Conservation (phyloP, 1,284 basidiomycete genomes). For the Rhodotorula sp. region DNA sequence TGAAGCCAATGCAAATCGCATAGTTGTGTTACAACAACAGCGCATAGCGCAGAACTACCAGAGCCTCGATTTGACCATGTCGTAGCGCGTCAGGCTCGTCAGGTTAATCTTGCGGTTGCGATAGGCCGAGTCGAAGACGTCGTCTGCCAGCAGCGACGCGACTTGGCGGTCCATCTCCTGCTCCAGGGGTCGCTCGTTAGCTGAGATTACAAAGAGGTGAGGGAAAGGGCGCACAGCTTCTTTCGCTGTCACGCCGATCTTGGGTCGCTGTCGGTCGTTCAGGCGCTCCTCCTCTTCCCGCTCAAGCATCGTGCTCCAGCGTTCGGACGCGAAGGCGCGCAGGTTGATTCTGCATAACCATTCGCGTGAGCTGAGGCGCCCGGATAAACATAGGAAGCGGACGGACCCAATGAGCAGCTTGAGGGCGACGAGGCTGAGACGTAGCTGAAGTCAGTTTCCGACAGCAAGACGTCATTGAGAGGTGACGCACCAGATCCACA, state of each 20-base stretch:
- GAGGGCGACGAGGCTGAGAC: slow-evolving; percentile 53
- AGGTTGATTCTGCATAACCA: slow-evolving; percentile 60
- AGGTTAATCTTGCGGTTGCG: slow-evolving; percentile 19
- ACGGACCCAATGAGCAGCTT: slow-evolving; percentile 74
- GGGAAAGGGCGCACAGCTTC: slow-evolving; percentile 62
- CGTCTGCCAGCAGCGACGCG: slow-evolving; percentile 9
- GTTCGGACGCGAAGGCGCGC: slow-evolving; percentile 72
- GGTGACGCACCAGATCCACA: slow-evolving; percentile 71
- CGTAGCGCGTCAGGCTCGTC: slow-evolving; percentile 37
- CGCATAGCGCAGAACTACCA: slow-evolving; percentile 8
- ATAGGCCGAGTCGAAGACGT: slow-evolving; percentile 1
- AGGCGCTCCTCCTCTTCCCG: slow-evolving; percentile 66
- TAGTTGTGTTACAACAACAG: too few species aligned
- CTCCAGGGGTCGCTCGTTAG: neutral
- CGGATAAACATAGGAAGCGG: neutral
- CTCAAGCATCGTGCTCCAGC: slow-evolving; percentile 71
- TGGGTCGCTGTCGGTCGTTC: slow-evolving; percentile 79
- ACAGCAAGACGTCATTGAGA: neutral
- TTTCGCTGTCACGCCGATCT: slow-evolving; percentile 80
- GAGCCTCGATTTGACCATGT: slow-evolving; percentile 42
- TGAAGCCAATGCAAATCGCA: neutral
- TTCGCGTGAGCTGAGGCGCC: too few species aligned
- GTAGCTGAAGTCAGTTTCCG: neutral
- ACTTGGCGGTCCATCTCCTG: slow-evolving; percentile 12
- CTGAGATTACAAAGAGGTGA: neutral